These are phyloP conservation scores for Fomitopsis pulvina DNA, from an alignment of 768 basidiomycete species.

Conservation along the genomic window DNA sequence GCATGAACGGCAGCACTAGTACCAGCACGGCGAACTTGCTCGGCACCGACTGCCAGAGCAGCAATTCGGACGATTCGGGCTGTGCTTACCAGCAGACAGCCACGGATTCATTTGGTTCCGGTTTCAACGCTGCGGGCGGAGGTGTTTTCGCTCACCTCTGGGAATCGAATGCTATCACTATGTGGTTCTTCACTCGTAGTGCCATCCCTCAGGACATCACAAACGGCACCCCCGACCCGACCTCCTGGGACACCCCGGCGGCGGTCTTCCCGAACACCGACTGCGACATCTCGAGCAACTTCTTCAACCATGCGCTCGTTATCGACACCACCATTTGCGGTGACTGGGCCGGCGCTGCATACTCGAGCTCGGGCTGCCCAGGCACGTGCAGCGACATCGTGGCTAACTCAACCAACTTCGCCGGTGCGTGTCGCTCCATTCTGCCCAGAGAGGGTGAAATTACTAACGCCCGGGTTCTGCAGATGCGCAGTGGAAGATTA, in stretches of 20 bases:
- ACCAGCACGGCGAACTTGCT: slow-evolving; percentile 24
- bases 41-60: slow-evolving; percentile 26
- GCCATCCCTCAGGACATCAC: slow-evolving; percentile 31
- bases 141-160: slow-evolving; percentile 39
- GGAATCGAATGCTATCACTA: slow-evolving; percentile 32
- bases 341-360: slow-evolving; percentile 36
- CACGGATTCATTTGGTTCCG: slow-evolving; percentile 32
- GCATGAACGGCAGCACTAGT: slow-evolving; percentile 21
- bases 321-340: slow-evolving; percentile 39
- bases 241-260: slow-evolving; percentile 35
- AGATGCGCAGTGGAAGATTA: slow-evolving; percentile 54
- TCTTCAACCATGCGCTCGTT: slow-evolving; percentile 32
- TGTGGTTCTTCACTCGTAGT: slow-evolving; percentile 40
- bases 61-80: slow-evolving; percentile 28
- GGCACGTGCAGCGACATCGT: slow-evolving; percentile 33
- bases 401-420: slow-evolving; percentile 51
- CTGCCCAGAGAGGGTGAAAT: not conserved
- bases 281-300: slow-evolving; percentile 31
- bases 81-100: slow-evolving; percentile 33
- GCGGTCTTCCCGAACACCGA: slow-evolving; percentile 30
- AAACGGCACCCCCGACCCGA: slow-evolving; percentile 28
- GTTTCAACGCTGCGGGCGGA: slow-evolving; percentile 36
- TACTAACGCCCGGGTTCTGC: slow-evolving; percentile 5
- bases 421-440: slow-evolving; percentile 20
- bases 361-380: slow-evolving; percentile 23